Evolutionary conservation across 331 rosid genomes (phyloP), one percentile per base, ranked within the genome.

Genomic region (Pyracantha coccinea): DNA sequence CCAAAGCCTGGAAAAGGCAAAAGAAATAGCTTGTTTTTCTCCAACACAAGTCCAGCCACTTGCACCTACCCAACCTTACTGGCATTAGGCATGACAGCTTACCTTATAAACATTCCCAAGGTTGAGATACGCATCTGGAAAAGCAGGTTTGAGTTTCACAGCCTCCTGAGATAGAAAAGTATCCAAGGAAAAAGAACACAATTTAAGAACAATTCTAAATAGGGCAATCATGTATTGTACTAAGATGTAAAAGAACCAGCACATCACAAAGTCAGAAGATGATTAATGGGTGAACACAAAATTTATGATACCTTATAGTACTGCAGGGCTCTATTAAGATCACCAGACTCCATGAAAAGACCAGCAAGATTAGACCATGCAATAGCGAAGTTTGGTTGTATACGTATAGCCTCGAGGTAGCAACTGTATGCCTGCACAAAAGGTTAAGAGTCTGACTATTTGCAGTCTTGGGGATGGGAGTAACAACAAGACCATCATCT

Each of bases 331-430:
- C 97, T 84, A 78, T 95, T 92, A 78, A 89, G 88, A 85, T 95
- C 98, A 77, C 98, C 97, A 45, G 99, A 93, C 86, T 95, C 99
- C 99, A 95, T 95, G 80, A 90, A 90, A 74, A 95, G 89, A 77
- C 99, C 99, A 73, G 99, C 99, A 83, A 95, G 96, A 92, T 95
- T 95, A 71, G 99, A 95, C 99, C 99, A 95, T 44, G 98, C 99
- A 69, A 95, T 95, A 38, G 99, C 99, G 82, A 92, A 95, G 60
- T 91, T 82, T 16, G 99, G 99, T 79, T 92, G 99, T 73, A 95
- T 90, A 78, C 93, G 98, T 79, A 95, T 55, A 58, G 99, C 99
- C 88, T 95, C 99, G 2, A 95, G 91, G 84, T 95, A 95, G 89
- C 99, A 95, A 75, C 93, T 90, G 91, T 92, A 95, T 83, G 99